Base-by-base conservation (phyloP, 768 basidiomycete genomes). In the Phlebiopsis flavidoalba region DNA sequence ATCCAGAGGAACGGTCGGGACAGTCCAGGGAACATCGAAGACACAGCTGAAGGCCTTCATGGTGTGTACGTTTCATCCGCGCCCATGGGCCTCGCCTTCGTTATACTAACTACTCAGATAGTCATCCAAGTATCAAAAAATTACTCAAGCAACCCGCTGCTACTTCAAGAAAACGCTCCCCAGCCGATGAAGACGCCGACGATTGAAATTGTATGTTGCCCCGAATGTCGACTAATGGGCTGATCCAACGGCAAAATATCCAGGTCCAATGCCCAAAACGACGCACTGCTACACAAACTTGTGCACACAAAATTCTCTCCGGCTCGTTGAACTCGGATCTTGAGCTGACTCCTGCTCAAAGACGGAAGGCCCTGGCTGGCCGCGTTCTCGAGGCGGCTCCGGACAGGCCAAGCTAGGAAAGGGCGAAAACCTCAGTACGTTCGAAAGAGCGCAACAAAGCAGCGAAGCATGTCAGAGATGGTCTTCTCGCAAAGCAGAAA, bases 231-330 rank as follows among this genome's bases (percentile, higher is more conserved):
- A 21, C 43, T 5, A 36, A 22, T 31, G 33, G 12, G 33, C 46
- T 26, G 15, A 31, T 46, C 26, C 64, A 46, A 58, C 50, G 24
- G 45, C 59, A 49, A n/a, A 21, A 5, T 24, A 36, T 49, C 11
- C 67, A 94, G 93, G 53, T 83, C 87, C 19, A 89, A 91, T 70
- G 73, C 77, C 10, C 85, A 89, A 64, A 93, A 94, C 57, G 92
- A 94, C 68, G 86, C 85, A 0, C 71, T 88, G 24, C 80, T 94
- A 14, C 90, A 93, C 70, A 86, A 83, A 55, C 76, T 94, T 5
- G 81, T 94, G 15, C 92, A 94, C 69, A 93, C 91, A 80, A 87
- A 63, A 74, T 94, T 5, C 76, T 94, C 6, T 88, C 92, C 8
- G 90, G 88, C 10, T 90, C 89, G 5, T 71, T 87, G 8, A 79